These are phyloP conservation scores for Pharnaceum exiguum DNA, from an alignment of 148 eudicot species.

Conservation along the genomic window DNA sequence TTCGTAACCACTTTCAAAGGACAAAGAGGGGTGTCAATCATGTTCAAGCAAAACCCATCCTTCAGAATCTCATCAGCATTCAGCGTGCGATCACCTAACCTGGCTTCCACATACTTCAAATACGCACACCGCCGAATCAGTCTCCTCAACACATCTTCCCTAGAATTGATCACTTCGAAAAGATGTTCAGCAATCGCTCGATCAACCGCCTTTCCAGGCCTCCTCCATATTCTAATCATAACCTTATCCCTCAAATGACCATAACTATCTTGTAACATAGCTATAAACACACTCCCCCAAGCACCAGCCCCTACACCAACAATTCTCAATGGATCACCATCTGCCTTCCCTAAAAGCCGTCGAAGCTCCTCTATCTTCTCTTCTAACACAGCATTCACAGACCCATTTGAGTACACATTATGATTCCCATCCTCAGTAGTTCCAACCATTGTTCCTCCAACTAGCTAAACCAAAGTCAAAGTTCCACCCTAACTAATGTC, in stretches of 20 bases:
- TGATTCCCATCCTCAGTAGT: constrained; percentile 18
- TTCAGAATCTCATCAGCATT: constrained; percentile 84
- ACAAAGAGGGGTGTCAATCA: constrained; percentile 90
- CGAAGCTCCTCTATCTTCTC: constrained; percentile 68
- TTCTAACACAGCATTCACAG: constrained; percentile 38
- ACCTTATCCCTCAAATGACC: constrained; percentile 59
- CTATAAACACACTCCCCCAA: constrained; percentile 84
- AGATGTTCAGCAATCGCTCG: constrained; percentile 64
- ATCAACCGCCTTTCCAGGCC: constrained; percentile 61
- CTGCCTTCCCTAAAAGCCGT: constrained; percentile 47
- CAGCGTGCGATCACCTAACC: constrained; percentile 70
- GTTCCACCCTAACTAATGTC: not conserved
- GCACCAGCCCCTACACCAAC: constrained; percentile 89
- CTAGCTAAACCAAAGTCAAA: not conserved
- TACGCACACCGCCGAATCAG: constrained; percentile 78
- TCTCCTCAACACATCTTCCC: constrained; percentile 79
- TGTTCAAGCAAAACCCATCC: constrained; percentile 88
- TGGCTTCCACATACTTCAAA: constrained; percentile 80
- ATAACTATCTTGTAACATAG: constrained; percentile 72
- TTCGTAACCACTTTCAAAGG: constrained; percentile 85
- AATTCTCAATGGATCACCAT: constrained; percentile 69
- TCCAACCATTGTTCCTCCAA: constrained; percentile 37
- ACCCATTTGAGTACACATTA: constrained; percentile 33
- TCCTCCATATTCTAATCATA: constrained; percentile 77
- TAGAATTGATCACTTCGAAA: constrained; percentile 76